Evolutionary conservation across 306 rosid species (phyloP), one percentile per base, ranked within the genome.

Genomic region (Lotus japonicus): DNA sequence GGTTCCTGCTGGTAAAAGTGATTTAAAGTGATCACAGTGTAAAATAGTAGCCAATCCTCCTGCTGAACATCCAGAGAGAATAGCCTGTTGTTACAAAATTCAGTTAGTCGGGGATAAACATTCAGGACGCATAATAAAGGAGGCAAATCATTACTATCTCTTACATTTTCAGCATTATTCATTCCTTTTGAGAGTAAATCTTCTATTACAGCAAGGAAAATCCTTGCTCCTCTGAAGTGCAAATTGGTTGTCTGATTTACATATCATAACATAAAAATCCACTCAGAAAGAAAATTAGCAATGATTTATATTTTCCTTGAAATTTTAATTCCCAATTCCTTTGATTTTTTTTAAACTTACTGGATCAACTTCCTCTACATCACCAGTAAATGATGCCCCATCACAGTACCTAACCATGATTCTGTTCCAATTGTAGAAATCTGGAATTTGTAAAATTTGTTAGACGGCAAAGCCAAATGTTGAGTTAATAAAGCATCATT

Each of bases 61-160:
- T 35, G 96, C 96, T 0, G 98, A 92, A 71, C 96, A 87, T 36
- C 98, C 98, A 7, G 96, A 82, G 50, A 92, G 90, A 69, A 92
- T 81, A 64, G 95, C 97, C 96, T 92, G 80, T 15, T 49, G 44
- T 39, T 9, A 38, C 64, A 69, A 72, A 62, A 42, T 64, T 44
- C 7, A 41, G 61, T 11, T 12, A 54, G 41, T 60, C 31, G 19
- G 15, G 13, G 50, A 11, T 19, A 63, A 59, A 8, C 31, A 66
- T 49, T 48, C 18, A 21, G 4, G 18, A 66, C 4, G 17, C 36
- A 46, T 28, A 52, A 1, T 5, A 49, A 4, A 39, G 39, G 12
- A 3, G 33, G n/a, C 6, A 73, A 78, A 43, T 38, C 42, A 18
- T 31, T 14, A 56, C 15, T n/a, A 12, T 66, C 5, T 64, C 58